Base-by-base conservation (phyloP, 202 grass and related monocot species). In the Schoenoplectus triqueter region DNA sequence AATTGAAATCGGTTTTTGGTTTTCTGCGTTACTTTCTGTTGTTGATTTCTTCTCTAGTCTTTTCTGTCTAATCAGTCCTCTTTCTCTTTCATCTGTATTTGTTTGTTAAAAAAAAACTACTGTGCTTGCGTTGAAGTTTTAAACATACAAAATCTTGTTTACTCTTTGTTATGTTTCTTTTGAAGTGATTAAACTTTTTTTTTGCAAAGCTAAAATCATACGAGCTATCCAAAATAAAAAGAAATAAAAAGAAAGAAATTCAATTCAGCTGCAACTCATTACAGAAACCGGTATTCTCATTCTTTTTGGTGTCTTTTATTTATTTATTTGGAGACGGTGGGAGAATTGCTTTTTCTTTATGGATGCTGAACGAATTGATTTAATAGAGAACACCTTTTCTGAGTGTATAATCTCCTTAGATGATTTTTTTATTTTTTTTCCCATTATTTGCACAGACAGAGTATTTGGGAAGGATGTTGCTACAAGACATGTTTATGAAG, bases 401-500 rank as follows among this genome's bases (percentile, higher is more conserved):
- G 21, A 64, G 11, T 60, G 66, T 67, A 41, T 18, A 61, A 31
- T 31, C 31, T 31, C 31, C 31, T 31, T 31, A 31, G 31, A 31
- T 31, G 31, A 31, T 31, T 31, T 31, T 40, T 31, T 31, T 31
- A 46, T 18, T 81, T 82, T 31, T 87, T 48, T 70, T 10, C 42
- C 64, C 31, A 39, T 87, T 39, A 61, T 15, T n/a, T 1, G 20
- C 51, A 44, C 84, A 98, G 95, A 98, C 50, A 92, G 90, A 87
- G 95, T 93, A 82, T 98, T 98, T 89, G 85, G 67, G 71, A 84
- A 84, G 7, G 88, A 88, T 48, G 86, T 84, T 87, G 80, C 2
- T 85, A 98, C 95, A 75, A 82, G 64, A 45, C 89, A 93, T 77
- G 95, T 98, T 19, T 98, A 98, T 78, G 89, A 92, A 64, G 90